Evolutionary conservation across 2,329 filamentous ascomycete species (phyloP).

Genomic region (Penicillium sp.): DNA sequence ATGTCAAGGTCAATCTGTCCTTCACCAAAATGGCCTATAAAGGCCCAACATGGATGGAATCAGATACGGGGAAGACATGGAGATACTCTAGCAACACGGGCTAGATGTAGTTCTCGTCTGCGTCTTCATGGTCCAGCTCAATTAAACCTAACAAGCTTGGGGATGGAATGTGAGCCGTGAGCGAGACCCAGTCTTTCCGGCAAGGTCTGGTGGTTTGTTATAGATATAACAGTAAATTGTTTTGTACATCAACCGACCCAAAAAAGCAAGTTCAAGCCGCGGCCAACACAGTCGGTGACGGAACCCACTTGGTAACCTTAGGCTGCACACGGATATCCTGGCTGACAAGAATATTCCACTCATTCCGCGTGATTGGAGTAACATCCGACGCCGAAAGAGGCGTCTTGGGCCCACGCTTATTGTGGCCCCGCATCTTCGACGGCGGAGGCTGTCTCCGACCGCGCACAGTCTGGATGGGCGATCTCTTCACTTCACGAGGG

Average conservation of each 20-base stretch:
- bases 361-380: constrained; percentile 44
- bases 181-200: neutral
- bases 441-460: constrained; percentile 24
- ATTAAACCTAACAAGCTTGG: neutral
- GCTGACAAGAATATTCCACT: constrained; percentile 44
- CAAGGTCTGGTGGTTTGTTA: neutral
- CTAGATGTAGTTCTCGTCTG: neutral
- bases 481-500: constrained; percentile 6
- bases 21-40: neutral
- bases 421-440: constrained; percentile 16
- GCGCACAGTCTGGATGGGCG: constrained; percentile 27
- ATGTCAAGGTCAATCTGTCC: neutral
- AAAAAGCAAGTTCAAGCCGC: constrained; percentile 24
- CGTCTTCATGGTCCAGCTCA: neutral
- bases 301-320: constrained; percentile 40
- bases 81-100: neutral
- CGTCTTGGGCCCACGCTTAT: constrained; percentile 38
- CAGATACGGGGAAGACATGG: neutral
- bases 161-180: neutral
- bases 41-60: neutral
- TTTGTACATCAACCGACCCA: neutral
- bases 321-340: constrained; percentile 34
- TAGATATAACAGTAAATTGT: neutral
- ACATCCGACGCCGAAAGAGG: constrained; percentile 46
- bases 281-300: constrained; percentile 35